These are phyloP conservation scores for Scedosporium dehoogii DNA, from an alignment of 2,329 filamentous ascomycete genomes.

Conservation along the genomic window DNA sequence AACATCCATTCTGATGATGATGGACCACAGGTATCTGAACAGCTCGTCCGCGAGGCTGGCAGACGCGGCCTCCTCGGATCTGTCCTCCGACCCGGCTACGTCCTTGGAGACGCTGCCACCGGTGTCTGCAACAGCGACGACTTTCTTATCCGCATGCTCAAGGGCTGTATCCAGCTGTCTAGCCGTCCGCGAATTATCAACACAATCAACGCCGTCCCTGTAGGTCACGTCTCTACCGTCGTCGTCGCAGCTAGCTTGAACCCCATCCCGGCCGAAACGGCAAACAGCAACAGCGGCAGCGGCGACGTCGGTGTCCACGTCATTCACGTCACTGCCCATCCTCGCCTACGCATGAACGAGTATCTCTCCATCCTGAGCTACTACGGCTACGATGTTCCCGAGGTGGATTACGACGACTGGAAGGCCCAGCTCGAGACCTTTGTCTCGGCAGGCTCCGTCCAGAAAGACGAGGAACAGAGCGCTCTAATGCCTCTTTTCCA, in stretches of 20 bases:
- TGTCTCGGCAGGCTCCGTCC: slow-evolving; percentile 11
- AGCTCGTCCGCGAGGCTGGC: slow-evolving; percentile 69
- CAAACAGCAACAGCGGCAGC: no score
- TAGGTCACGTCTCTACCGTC: slow-evolving; percentile 69
- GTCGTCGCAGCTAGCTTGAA: slow-evolving; percentile 67
- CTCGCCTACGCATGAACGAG: slow-evolving; percentile 66
- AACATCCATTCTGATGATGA: not conserved
- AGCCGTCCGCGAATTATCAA: slow-evolving; percentile 70
- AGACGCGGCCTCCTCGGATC: slow-evolving; percentile 63
- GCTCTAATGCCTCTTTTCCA: slow-evolving; percentile 55
- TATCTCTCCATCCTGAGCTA: slow-evolving; percentile 59
- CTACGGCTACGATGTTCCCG: slow-evolving; percentile 63
- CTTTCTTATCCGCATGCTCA: slow-evolving; percentile 77
- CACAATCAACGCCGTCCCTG: slow-evolving; percentile 82
- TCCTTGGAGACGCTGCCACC: slow-evolving; percentile 60
- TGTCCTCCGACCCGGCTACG: slow-evolving; percentile 76
- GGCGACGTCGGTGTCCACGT: slow-evolving; percentile 30
- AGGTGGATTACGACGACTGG: slow-evolving; percentile 61
- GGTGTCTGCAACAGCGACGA: slow-evolving; percentile 77
- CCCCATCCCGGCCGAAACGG: slow-evolving; percentile 25
- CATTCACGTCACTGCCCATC: slow-evolving; percentile 70
- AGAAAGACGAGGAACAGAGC: slow-evolving; percentile 19
- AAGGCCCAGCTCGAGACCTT: slow-evolving; percentile 33
- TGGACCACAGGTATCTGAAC: slow-evolving; percentile 23
- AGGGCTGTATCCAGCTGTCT: slow-evolving; percentile 75